Evolutionary conservation across 768 basidiomycete species (phyloP).

Genomic region (Tricholoma terreum): DNA sequence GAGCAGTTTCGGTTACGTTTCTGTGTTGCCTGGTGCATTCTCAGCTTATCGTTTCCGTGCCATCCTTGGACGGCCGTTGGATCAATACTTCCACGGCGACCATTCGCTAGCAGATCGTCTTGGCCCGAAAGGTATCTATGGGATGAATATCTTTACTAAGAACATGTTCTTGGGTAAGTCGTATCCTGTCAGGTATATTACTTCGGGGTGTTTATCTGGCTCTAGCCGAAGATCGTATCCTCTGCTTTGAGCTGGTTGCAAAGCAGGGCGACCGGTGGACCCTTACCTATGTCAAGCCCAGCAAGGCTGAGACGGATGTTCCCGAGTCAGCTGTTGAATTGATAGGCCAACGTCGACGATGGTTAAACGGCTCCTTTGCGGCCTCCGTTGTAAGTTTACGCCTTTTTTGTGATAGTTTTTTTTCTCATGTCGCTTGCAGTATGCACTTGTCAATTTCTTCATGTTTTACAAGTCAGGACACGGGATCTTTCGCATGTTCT

Average conservation of each 20-base stretch:
- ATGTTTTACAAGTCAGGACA: conserved; percentile 84
- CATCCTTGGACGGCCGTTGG: conserved; percentile 83
- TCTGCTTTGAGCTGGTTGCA: conserved; percentile 95
- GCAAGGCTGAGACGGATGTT: conserved; percentile 96
- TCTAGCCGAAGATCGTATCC: conserved; percentile 88
- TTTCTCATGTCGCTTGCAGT: conserved; percentile 40
- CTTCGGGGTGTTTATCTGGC: conserved; percentile 2
- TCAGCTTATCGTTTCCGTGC: conserved; percentile 94
- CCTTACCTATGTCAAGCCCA: conserved; percentile 86
- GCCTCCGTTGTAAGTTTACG: conserved; percentile 71
- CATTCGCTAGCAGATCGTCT: conserved; percentile 88
- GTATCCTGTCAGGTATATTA: not conserved
- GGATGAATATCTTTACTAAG: conserved; percentile 97
- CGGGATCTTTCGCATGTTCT: conserved; percentile 90
- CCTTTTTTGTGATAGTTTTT: not conserved
- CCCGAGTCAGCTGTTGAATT: conserved; percentile 89
- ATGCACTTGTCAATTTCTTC: conserved; percentile 92
- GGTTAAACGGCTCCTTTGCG: conserved; percentile 96
- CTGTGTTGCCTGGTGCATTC: conserved; percentile 94
- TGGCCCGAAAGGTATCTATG: conserved; percentile 90
- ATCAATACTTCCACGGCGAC: conserved; percentile 87
- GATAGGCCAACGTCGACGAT: conserved; percentile 93
- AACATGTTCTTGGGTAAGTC: conserved; percentile 58
- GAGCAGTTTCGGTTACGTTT: conserved; percentile 94
- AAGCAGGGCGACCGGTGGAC: conserved; percentile 88